phyloP scores from a whole-genome alignment of 1,139 yeast species.

The Kurtzmaniella natalensis region DNA sequence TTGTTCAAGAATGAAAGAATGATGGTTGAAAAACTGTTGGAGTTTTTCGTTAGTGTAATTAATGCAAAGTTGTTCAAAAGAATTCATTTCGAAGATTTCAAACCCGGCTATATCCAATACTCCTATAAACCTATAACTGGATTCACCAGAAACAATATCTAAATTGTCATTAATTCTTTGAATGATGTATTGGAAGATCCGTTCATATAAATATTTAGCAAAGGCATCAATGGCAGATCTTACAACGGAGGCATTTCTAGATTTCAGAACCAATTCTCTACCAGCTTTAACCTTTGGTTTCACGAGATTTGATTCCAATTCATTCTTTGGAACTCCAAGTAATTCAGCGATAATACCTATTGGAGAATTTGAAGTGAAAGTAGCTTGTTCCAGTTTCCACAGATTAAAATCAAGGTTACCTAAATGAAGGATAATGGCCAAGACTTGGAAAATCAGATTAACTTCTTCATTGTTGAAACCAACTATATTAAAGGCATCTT shows the following conservation, averaged over 20 bases:
- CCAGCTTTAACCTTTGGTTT: slow-evolving; percentile 92
- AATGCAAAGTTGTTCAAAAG: slow-evolving; percentile 95
- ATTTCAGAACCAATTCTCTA: slow-evolving; percentile 75
- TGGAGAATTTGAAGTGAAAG: slow-evolving; percentile 54
- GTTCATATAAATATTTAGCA: slow-evolving; percentile 83
- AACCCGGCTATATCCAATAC: slow-evolving; percentile 97
- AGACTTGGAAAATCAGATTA: slow-evolving; percentile 55
- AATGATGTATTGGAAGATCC: slow-evolving; percentile 74
- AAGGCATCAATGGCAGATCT: slow-evolving; percentile 80
- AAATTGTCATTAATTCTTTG: slow-evolving; percentile 71
- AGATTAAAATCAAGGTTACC: slow-evolving; percentile 81
- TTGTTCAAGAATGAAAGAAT: slow-evolving; percentile 94
- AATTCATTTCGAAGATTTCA: slow-evolving; percentile 86
- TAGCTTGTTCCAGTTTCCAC: slow-evolving; percentile 77
- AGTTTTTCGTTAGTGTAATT: slow-evolving; percentile 94
- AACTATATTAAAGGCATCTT: slow-evolving; percentile 68
- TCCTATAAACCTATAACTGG: slow-evolving; percentile 65
- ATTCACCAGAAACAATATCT: slow-evolving; percentile 22
- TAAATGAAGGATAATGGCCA: slow-evolving; percentile 76
- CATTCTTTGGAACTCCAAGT: slow-evolving; percentile 58
- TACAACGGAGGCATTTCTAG: slow-evolving; percentile 78
- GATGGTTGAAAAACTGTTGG: slow-evolving; percentile 97
- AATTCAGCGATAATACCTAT: slow-evolving; percentile 53
- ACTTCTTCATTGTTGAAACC: slow-evolving; percentile 61
- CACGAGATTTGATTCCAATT: slow-evolving; percentile 55